Percentiles rank a stretch among this genome's conserved stretches.
These are phyloP conservation scores for Suhomyces ambrosiae DNA, from an alignment of 1,139 yeast genomes.

Conservation along the genomic window DNA sequence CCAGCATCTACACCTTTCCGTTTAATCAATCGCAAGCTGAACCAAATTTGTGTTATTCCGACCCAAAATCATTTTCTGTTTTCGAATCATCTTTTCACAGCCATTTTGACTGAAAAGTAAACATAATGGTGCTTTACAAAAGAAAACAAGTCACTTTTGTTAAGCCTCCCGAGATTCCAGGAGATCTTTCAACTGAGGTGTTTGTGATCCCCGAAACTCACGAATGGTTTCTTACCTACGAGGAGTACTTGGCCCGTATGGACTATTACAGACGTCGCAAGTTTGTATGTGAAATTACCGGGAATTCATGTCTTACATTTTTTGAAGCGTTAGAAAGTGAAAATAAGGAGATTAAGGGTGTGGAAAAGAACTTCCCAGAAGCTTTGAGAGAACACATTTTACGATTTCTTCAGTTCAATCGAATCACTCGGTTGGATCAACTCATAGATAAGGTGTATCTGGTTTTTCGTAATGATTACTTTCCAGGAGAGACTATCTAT, in stretches of 20 bases:
- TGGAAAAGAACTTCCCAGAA: conserved; percentile 85
- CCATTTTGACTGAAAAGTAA: too few relatives aligned
- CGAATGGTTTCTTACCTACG: conserved; percentile 83
- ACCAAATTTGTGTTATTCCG: too few relatives aligned
- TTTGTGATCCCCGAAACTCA: conserved; percentile 83
- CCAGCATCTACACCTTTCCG: too few relatives aligned
- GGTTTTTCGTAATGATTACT: conserved; percentile 78
- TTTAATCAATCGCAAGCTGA: too few relatives aligned
- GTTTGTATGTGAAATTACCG: conserved; percentile 95
- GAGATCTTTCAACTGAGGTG: conserved; percentile 55
- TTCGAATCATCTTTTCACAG: too few relatives aligned
- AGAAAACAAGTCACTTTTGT: conserved; percentile 66
- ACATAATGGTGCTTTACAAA: conserved; percentile 75
- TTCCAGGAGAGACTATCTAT: conserved; percentile 85
- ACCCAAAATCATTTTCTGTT: too few relatives aligned
- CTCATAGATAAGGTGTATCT: conserved; percentile 82
- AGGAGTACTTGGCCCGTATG: conserved; percentile 67
- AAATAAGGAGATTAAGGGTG: conserved; percentile 63
- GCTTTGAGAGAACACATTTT: conserved; percentile 89
- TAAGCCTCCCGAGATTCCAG: conserved; percentile 58
- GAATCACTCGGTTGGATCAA: conserved; percentile 80
- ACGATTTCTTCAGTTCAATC: conserved; percentile 78
- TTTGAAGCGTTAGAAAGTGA: conserved; percentile 88
- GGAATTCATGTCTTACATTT: conserved; percentile 86
- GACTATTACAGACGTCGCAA: conserved; percentile 74